Base-by-base conservation (phyloP, 140 eudicot genomes). In the Eryngium alpinum region DNA sequence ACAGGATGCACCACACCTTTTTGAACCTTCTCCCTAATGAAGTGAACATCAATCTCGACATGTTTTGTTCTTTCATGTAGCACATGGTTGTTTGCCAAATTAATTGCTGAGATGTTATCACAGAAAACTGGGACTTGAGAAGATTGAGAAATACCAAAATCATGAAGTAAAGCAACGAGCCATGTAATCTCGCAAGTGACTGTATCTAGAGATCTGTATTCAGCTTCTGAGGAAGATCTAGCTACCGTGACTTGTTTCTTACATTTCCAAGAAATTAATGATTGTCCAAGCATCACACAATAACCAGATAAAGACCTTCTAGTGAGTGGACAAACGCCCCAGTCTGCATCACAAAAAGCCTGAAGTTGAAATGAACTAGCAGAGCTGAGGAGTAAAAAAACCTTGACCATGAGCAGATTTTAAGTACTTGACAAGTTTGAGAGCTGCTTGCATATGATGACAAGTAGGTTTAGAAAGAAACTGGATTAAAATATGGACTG, bases 341-440 rank as follows among this genome's bases (percentile, higher is more conserved):
- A 78, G 18, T 78, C 81, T 2, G 81, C 25, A 34, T 78, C 52
- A 78, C 27, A 53, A 12, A 10, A 78, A 7, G 81, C 81, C 21
- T 22, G 22, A 1, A 78, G 24, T 1, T 24, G 0, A 0, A 75
- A 16, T 1, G 43, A 46, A n/a, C 16, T 53, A 5, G 10, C 31
- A 2, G 31, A 31, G 1, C 52, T 24, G 14, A 52, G 33, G 6
- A n/a, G n/a, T n/a, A n/a, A 78, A 78, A 0, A 57, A 12, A 0
- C 81, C 81, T 21, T 27, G 70, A 4, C 53, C 53, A 38, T 38
- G 46, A 38, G 46, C 46, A 38, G 46, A 38, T 38, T 38, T 38
- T 7, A 38, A 38, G 7, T 38, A 38, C 46, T 7, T 38, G 7
- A 38, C 46, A 4, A 38, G 7, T 38, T 38, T 38, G 46, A 38